phyloP scores from a whole-genome alignment of 768 basidiomycete species.

The Russula olivacea region DNA sequence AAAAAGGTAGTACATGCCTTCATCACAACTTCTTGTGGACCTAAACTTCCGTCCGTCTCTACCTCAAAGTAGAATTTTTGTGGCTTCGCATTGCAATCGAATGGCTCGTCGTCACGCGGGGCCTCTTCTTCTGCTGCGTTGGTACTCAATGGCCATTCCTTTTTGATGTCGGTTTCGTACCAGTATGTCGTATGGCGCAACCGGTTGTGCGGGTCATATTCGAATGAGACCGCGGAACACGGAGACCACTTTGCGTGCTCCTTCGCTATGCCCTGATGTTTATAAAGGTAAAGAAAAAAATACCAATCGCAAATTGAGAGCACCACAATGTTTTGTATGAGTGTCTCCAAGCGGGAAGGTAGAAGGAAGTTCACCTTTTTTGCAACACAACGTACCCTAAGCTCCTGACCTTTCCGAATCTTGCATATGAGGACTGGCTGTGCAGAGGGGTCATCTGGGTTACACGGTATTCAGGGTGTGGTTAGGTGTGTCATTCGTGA shows the following conservation, averaged over 20 bases:
- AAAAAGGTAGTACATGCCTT: slow-evolving; percentile 39
- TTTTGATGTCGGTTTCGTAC: slow-evolving; percentile 75
- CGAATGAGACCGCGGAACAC: slow-evolving; percentile 89
- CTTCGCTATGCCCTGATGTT: slow-evolving; percentile 85
- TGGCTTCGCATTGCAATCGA: slow-evolving; percentile 85
- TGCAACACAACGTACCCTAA: slow-evolving; percentile 79
- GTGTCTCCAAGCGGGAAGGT: no score
- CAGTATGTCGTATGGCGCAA: slow-evolving; percentile 93
- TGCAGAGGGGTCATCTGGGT: slow-evolving; percentile 50
- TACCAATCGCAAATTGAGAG: background rate
- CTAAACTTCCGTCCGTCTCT: slow-evolving; percentile 88
- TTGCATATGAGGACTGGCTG: slow-evolving; percentile 83
- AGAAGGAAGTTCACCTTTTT: slow-evolving; percentile 64
- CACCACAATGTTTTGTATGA: background rate
- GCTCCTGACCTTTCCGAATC: slow-evolving; percentile 89
- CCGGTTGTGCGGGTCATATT: slow-evolving; percentile 98
- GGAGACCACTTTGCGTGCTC: slow-evolving; percentile 99
- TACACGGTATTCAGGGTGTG: slow-evolving; percentile 7
- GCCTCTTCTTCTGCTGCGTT: slow-evolving; percentile 83
- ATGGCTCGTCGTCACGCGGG: slow-evolving; percentile 71
- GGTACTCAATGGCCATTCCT: slow-evolving; percentile 87
- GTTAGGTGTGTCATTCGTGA: no score
- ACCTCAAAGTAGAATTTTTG: slow-evolving; percentile 91
- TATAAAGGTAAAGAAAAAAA: background rate
- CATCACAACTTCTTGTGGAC: slow-evolving; percentile 84